Conservation (phyloP, 352 stramenopile genomes). For the Phytophthora gonapodyides region DNA sequence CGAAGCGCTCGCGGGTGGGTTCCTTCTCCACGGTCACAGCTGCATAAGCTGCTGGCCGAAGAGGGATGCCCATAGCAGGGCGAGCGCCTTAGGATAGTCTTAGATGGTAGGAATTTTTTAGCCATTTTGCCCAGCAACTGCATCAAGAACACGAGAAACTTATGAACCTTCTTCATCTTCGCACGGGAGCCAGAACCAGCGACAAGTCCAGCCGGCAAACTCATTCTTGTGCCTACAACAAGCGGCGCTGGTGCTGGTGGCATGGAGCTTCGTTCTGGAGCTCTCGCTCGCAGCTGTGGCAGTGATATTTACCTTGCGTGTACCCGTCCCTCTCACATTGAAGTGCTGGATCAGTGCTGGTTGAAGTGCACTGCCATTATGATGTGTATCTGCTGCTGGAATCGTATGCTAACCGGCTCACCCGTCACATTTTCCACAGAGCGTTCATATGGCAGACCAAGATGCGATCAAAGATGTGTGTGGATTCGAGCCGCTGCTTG, state of each 20-base stretch:
- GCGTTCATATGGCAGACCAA: neutral
- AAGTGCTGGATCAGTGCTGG: constrained; percentile 24
- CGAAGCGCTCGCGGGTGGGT: constrained; percentile 69
- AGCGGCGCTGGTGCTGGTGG: neutral
- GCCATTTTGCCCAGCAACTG: constrained; percentile 29
- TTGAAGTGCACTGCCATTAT: constrained; percentile 34
- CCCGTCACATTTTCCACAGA: constrained; percentile 28
- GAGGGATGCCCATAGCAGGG: constrained; percentile 1
- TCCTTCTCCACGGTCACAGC: constrained; percentile 57
- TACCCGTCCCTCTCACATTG: constrained; percentile 19
- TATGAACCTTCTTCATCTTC: constrained; percentile 25
- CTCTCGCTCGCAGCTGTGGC: constrained; percentile 19
- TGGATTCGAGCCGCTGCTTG: too few species aligned
- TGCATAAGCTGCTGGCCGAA: constrained; percentile 20
- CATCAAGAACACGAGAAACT: constrained; percentile 25
- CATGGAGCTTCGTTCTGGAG: constrained; percentile 9
- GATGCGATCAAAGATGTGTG: constrained; percentile 8
- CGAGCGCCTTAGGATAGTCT: constrained; percentile 34
- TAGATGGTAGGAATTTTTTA: constrained; percentile 31
- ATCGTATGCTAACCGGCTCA: constrained; percentile 33
- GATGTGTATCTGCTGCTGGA: constrained; percentile 23
- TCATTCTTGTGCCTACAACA: constrained; percentile 8
- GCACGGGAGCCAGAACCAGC: constrained; percentile 13
- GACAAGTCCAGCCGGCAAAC: constrained; percentile 20
- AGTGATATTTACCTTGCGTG: constrained; percentile 8